Base-by-base conservation (phyloP, 768 basidiomycete species). In the Trametes maxima region DNA sequence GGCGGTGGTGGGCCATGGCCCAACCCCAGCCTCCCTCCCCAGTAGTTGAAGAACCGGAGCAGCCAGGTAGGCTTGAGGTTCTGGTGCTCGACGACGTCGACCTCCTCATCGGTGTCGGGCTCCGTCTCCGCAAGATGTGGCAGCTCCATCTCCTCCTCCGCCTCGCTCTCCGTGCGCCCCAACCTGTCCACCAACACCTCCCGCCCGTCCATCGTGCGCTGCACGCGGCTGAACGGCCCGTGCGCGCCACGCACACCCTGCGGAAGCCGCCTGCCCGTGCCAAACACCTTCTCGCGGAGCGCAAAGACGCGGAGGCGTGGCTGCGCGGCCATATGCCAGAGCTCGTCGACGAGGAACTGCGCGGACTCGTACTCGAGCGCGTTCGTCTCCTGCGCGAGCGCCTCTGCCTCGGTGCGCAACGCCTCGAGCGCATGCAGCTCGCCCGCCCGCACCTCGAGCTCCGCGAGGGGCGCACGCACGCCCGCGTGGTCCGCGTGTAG, bases 91-190 rank as follows among this genome's bases (percentile, higher is more conserved):
- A 86, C 83, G 42, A 81, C 83, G 58, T 83, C 82, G 57, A 73
- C 72, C 63, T 83, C 85, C 52, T 84, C 82, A 22, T 68, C 75
- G 35, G 75, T 74, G 5, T 72, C 75, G 5, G 54, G 37, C 21
- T 66, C 66, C 14, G 67, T 42, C 40, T 64, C 63, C 12, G 59
- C 65, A n/a, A 67, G 48, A 22, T 70, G 75, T 21, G 73, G 67
- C 39, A 76, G 47, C 53, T 65, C 74, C 36, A 73, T 75, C 71
- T 92, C 90, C 67, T 92, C 90, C 68, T 87, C 88, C 21, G 79
- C 89, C 73, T 93, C 90, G 64, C 83, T 85, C 74, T 89, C 88
- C 55, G 88, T 92, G 47, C 89, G 77, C 17, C 90, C 90, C 43
- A 85, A 68, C 42, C 76, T 73, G 72, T 92, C 89, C 45, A 92